A percentile compares a stretch with the other conserved stretches of the same genome.
Conservation (phyloP, 352 stramenopile species). For the Thalassiosira allenii region DNA sequence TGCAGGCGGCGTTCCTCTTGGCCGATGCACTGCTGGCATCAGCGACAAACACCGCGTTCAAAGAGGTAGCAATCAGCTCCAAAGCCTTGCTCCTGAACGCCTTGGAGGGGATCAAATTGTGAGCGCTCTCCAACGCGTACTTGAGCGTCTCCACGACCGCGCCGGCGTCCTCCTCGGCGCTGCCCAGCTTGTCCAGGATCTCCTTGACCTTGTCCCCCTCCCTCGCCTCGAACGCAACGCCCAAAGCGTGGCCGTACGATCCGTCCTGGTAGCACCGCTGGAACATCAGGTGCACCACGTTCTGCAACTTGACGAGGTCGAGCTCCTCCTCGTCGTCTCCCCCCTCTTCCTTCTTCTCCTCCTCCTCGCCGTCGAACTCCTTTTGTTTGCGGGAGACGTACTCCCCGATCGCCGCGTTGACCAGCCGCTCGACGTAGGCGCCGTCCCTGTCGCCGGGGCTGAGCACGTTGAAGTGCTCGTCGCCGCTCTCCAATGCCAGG, state of each 20-base stretch:
- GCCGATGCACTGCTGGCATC: conserved; percentile 8
- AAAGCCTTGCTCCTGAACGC: conserved; percentile 96
- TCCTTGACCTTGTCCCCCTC: conserved; percentile 93
- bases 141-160: conserved; percentile 81
- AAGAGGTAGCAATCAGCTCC: conserved; percentile 90
- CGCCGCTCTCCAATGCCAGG: conserved; percentile 93
- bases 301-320: conserved; percentile 91
- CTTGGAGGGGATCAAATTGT: conserved; percentile 91
- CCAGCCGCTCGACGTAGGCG: conserved; percentile 98
- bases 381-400: conserved; percentile 92
- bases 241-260: conserved; percentile 96
- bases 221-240: conserved; percentile 95
- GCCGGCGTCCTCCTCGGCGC: not conserved
- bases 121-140: conserved; percentile 94
- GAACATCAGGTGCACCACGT: conserved; percentile 98
- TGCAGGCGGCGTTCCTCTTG: conserved; percentile 48
- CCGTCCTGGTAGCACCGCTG: conserved; percentile 94
- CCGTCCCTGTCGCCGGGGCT: conserved; percentile 57
- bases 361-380: conserved; percentile 71
- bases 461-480: conserved; percentile 92
- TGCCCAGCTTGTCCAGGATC: conserved; percentile 82
- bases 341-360: not conserved
- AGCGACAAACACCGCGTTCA: conserved; percentile 85
- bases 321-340: conserved; percentile 74
- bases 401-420: conserved; percentile 96